phyloP scores from a whole-genome alignment of 164 flowering plant species.

The Vitis amurensis region DNA sequence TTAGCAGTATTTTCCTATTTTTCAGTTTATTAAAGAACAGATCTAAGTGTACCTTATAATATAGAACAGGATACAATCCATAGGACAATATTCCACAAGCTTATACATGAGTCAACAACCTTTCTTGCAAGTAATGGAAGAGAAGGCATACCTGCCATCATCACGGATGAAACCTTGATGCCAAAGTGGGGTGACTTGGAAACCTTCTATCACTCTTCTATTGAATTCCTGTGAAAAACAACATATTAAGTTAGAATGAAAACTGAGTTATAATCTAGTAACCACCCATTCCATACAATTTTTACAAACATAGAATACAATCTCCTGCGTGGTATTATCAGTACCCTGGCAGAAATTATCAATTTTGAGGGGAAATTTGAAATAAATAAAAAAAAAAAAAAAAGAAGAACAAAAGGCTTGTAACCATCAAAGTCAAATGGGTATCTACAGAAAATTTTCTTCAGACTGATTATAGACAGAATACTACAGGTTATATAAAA shows the following conservation, averaged over 20 bases:
- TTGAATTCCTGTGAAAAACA: slow-evolving; percentile 61
- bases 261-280: no score
- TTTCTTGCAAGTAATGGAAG: neutral
- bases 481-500: neutral
- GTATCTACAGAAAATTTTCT: no score
- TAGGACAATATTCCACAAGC: neutral
- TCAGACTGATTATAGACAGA: neutral
- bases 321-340: no score
- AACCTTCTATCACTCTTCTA: slow-evolving; percentile 71
- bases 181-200: slow-evolving; percentile 95
- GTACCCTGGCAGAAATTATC: no score
- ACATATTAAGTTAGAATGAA: neutral
- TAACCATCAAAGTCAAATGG: no score
- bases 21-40: no score
- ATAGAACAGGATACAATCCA: neutral
- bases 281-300: no score
- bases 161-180: slow-evolving; percentile 87
- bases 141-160: slow-evolving; percentile 72
- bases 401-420: no score
- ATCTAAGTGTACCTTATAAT: neutral
- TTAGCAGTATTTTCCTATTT: no score
- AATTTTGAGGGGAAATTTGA: no score
- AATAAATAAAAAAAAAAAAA: no score
- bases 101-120: neutral
- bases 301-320: no score